Conservation (phyloP, 2,329 filamentous ascomycete species). For the Fonsecaea monophora region DNA sequence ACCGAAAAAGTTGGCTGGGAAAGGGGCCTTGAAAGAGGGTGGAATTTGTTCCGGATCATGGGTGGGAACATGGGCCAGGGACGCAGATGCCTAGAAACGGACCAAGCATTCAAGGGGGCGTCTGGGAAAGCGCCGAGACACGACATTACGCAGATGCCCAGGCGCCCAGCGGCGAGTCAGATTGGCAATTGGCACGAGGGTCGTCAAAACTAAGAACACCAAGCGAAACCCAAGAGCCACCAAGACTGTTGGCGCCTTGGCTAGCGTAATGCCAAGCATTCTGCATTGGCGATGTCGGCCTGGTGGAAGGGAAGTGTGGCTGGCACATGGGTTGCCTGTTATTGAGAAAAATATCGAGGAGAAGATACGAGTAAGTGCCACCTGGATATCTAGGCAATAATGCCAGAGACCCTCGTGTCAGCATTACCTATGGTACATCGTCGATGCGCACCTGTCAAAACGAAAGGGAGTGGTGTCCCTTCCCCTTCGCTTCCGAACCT, state of each 20-base stretch:
- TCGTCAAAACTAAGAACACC: slow-evolving; percentile 24
- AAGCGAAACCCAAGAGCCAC: slow-evolving; percentile 18
- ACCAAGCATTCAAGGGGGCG: slow-evolving; percentile 17
- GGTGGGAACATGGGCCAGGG: background rate
- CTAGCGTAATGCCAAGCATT: slow-evolving; percentile 19
- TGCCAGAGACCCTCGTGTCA: background rate
- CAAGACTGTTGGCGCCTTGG: slow-evolving; percentile 17
- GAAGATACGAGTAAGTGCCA: background rate
- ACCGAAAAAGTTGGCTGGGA: background rate
- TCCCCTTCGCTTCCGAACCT: slow-evolving; percentile 3
- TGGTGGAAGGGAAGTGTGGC: background rate
- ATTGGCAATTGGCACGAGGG: slow-evolving; percentile 3
- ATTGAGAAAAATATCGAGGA: background rate
- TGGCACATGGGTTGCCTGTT: background rate
- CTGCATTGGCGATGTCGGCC: background rate
- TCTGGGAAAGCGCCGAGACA: slow-evolving; percentile 10
- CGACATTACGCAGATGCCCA: slow-evolving; percentile 28
- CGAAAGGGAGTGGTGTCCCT: background rate
- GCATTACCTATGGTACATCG: background rate
- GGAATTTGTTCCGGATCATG: background rate
- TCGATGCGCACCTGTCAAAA: background rate
- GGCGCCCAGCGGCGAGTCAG: slow-evolving; percentile 23
- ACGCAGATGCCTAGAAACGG: background rate
- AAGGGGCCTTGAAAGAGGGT: background rate
- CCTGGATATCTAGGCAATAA: background rate